Evolutionary conservation across 805 yeast genomes (phyloP).

Genomic region (Brettanomyces naardenensis): DNA sequence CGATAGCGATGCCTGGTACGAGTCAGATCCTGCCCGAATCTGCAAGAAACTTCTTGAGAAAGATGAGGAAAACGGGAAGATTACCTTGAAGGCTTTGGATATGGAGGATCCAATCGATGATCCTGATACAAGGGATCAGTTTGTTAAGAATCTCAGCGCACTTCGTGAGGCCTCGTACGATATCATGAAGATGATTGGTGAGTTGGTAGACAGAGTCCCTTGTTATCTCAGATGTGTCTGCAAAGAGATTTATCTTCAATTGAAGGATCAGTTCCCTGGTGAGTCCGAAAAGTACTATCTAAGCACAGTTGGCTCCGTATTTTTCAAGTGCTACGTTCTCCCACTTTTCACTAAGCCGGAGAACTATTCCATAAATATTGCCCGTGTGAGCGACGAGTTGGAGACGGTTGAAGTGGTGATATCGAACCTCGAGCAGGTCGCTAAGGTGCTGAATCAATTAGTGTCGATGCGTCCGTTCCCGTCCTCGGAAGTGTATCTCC

Average conservation of each 20-base stretch:
- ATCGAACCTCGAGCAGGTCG: conserved; percentile 48
- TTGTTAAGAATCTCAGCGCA: conserved; percentile 64
- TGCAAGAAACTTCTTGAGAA: conserved; percentile 32
- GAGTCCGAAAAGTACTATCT: conserved; percentile 52
- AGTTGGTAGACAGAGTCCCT: conserved; percentile 39
- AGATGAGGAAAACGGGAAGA: conserved; percentile 23
- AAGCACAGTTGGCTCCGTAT: conserved; percentile 60
- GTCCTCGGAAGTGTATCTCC: conserved; percentile 53
- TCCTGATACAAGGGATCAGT: conserved; percentile 59
- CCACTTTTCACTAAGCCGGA: conserved; percentile 45
- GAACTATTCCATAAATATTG: conserved; percentile 41
- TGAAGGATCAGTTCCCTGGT: conserved; percentile 41
- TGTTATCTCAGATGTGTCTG: conserved; percentile 50
- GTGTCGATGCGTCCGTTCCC: conserved; percentile 64
- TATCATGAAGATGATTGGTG: conserved; percentile 43
- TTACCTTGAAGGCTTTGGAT: conserved; percentile 17
- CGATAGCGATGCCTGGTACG: conserved; percentile 53
- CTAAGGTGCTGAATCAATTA: conserved; percentile 55
- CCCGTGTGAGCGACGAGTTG: conserved; percentile 15
- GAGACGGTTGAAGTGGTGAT: conserved; percentile 21
- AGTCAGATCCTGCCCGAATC: conserved; percentile 69
- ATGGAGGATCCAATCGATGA: conserved; percentile 69
- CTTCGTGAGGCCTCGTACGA: conserved; percentile 66
- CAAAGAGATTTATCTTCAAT: conserved; percentile 27
- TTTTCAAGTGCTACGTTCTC: conserved; percentile 44